These are phyloP conservation scores for Ciborinia camelliae DNA, from an alignment of 2,329 filamentous ascomycete species.

Conservation along the genomic window DNA sequence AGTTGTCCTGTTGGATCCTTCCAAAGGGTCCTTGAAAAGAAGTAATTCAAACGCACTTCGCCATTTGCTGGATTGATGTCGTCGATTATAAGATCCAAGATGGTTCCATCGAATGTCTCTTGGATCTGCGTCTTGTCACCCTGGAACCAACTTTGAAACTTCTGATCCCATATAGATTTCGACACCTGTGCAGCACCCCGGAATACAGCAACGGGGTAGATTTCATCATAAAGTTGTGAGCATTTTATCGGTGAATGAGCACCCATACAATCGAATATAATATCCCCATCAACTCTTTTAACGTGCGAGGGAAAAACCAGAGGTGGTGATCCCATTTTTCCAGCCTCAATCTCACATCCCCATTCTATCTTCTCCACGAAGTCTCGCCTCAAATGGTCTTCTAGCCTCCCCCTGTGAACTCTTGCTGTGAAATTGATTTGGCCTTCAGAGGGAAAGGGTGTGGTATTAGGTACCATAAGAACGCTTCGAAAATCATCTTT, in stretches of 20 bases:
- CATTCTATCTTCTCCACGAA: slow-evolving; percentile 1
- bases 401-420: background rate
- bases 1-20: too few relatives aligned
- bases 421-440: background rate
- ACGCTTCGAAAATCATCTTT: background rate
- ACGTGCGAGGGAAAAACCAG: slow-evolving; percentile 1
- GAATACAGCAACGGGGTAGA: background rate
- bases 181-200: background rate
- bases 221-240: background rate
- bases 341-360: background rate
- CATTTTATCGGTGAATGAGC: background rate
- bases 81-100: background rate
- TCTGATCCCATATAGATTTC: background rate
- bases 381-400: background rate
- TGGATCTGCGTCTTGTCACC: background rate
- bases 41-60: background rate
- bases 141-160: background rate
- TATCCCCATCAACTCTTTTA: background rate
- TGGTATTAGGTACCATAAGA: background rate
- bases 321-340: background rate
- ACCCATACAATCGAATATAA: slow-evolving; percentile 8
- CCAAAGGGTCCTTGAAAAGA: slow-evolving; percentile 5
- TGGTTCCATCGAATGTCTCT: background rate
- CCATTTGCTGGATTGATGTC: background rate
- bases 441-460: background rate